These are phyloP conservation scores for Cercis canadensis DNA, from an alignment of 306 rosid species.

Conservation along the genomic window DNA sequence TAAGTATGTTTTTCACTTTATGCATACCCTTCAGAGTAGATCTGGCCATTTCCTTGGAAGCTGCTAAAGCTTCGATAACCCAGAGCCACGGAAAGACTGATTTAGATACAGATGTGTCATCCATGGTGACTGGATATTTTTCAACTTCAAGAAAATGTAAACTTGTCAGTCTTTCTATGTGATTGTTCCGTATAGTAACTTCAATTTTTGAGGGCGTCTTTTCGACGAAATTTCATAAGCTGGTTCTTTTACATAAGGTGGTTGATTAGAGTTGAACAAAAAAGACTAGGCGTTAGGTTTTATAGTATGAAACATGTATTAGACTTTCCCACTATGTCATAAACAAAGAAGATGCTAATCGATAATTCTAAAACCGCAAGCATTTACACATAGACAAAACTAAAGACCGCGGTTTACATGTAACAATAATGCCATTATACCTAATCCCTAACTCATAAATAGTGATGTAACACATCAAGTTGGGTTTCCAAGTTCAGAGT, in stretches of 20 bases:
- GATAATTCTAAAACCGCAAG: too few species aligned
- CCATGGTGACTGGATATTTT: constrained; percentile 44
- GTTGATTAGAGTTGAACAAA: not conserved
- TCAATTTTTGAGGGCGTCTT: not conserved
- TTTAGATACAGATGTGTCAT: constrained; percentile 32
- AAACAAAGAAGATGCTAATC: too few species aligned
- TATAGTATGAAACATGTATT: too few species aligned
- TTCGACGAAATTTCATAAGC: not conserved
- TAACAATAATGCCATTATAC: too few species aligned
- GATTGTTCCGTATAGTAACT: not conserved
- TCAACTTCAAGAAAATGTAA: constrained; percentile 29
- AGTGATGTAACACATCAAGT: too few species aligned
- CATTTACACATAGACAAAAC: too few species aligned
- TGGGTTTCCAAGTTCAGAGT: too few species aligned
- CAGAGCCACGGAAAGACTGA: constrained; percentile 66
- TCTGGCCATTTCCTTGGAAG: constrained; percentile 37
- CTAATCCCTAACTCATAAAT: too few species aligned
- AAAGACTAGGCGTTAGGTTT: too few species aligned
- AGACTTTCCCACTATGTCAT: too few species aligned
- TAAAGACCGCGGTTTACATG: too few species aligned
- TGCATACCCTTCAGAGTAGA: constrained; percentile 57
- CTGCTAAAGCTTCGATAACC: constrained; percentile 73
- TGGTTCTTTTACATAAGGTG: not conserved
- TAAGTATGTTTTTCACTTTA: not conserved
- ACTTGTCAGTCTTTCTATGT: not conserved